These are phyloP conservation scores for Phytophthora pseudosyringae DNA, from an alignment of 352 stramenopile species.

Conservation along the genomic window DNA sequence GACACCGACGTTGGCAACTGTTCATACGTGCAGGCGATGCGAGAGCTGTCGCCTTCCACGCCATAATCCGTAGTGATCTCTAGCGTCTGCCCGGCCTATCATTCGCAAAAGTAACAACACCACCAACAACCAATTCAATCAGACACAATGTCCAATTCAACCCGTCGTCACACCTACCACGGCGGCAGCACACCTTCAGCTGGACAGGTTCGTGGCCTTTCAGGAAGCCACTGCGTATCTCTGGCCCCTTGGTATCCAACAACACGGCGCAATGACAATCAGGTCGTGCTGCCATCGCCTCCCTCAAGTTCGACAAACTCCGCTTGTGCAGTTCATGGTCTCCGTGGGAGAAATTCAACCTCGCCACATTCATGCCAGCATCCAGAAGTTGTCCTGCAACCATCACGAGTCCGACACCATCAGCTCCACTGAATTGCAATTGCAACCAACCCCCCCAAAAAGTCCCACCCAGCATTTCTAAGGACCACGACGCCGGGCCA, in stretches of 20 bases:
- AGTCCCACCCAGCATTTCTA: conserved; percentile 92
- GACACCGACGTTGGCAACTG: conserved; percentile 93
- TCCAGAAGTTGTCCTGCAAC: conserved; percentile 68
- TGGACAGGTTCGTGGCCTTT: conserved; percentile 75
- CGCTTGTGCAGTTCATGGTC: conserved; percentile 94
- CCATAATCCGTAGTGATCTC: conserved; percentile 93
- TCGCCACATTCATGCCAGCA: conserved; percentile 97
- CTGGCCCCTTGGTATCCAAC: conserved; percentile 97
- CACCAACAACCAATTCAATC: conserved; percentile 5
- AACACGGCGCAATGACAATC: conserved; percentile 92
- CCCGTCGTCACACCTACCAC: conserved; percentile 14
- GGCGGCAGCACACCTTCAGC: conserved; percentile 45
- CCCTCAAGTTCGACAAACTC: conserved; percentile 91
- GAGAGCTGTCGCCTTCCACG: conserved; percentile 70
- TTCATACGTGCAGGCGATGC: conserved; percentile 96
- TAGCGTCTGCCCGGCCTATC: conserved; percentile 72
- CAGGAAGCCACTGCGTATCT: conserved; percentile 94
- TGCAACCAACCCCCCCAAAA: neutral
- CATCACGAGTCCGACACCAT: conserved; percentile 2
- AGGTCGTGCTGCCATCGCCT: conserved; percentile 69
- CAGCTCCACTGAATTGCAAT: conserved; percentile 1
- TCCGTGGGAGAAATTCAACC: conserved; percentile 99
- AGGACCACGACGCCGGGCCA: conserved; percentile 96
- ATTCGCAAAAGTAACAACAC: neutral
- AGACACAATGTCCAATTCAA: conserved; percentile 8